A percentile compares a stretch with the other conserved stretches of the same genome.
phyloP scores from a whole-genome alignment of 257 asterid genomes.

The Penstemon barbatus region DNA sequence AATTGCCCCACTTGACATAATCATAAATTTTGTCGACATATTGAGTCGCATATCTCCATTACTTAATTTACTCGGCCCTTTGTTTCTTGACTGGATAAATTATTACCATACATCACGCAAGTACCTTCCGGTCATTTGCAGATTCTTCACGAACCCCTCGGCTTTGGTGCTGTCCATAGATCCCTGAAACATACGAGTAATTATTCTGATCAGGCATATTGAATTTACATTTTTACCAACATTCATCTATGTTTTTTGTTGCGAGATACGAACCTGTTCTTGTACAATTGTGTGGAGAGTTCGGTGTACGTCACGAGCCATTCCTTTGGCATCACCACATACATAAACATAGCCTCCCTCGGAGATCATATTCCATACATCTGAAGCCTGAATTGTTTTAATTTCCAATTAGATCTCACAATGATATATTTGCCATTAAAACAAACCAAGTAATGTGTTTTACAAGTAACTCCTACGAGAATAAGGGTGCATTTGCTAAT shows the following conservation, averaged over 20 bases:
- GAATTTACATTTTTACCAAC: not conserved
- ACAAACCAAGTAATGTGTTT: too few relatives aligned
- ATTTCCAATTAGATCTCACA: too few relatives aligned
- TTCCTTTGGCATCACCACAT: constrained; percentile 98
- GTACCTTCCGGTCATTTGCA: constrained; percentile 57
- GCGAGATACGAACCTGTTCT: constrained; percentile 65
- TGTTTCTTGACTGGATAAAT: constrained; percentile 1
- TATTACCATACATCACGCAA: constrained; percentile 62
- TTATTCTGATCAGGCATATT: not conserved
- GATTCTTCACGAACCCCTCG: constrained; percentile 64
- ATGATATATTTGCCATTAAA: too few relatives aligned
- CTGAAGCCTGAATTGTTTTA: constrained; percentile 52
- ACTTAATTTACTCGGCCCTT: constrained; percentile 15
- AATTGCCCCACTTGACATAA: not conserved
- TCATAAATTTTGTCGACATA: not conserved
- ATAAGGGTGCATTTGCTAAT: too few relatives aligned
- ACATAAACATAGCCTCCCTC: constrained; percentile 79
- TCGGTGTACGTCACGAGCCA: constrained; percentile 98
- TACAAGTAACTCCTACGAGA: too few relatives aligned
- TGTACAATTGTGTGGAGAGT: constrained; percentile 86
- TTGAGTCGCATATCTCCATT: not conserved
- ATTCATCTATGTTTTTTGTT: too few relatives aligned
- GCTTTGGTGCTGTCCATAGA: constrained; percentile 60
- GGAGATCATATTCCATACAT: constrained; percentile 76
- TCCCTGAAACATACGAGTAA: constrained; percentile 38